Evolutionary conservation across 2,329 filamentous ascomycete genomes (phyloP).

Genomic region (Huntiella savannae): DNA sequence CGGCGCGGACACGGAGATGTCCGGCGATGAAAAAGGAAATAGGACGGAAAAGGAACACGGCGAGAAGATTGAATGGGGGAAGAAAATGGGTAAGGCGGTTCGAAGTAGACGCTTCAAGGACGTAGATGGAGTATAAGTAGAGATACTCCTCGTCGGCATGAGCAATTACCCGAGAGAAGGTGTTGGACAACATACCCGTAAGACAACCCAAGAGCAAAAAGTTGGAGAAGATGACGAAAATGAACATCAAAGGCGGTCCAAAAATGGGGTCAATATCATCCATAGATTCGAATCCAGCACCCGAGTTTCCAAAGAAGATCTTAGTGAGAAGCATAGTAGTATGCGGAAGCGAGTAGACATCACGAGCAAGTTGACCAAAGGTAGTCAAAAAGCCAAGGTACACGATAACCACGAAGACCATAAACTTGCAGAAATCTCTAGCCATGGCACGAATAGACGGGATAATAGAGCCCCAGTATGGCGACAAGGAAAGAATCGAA

Average conservation of each 20-base stretch:
- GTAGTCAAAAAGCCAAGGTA: constrained; percentile 83
- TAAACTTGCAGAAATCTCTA: constrained; percentile 76
- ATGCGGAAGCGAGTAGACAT: constrained; percentile 40
- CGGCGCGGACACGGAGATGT: constrained; percentile 40
- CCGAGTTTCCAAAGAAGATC: constrained; percentile 63
- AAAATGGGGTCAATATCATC: constrained; percentile 38
- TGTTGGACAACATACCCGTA: constrained; percentile 62
- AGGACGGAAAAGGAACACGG: constrained; percentile 52
- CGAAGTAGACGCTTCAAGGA: constrained; percentile 46
- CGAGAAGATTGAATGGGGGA: constrained; percentile 55
- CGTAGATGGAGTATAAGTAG: constrained; percentile 52
- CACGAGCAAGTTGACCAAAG: constrained; percentile 58
- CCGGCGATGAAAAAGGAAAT: constrained; percentile 48
- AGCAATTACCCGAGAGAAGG: constrained; percentile 44
- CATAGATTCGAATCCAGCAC: constrained; percentile 54
- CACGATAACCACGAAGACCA: constrained; percentile 59
- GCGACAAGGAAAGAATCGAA: constrained; percentile 68
- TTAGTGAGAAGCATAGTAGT: constrained; percentile 66
- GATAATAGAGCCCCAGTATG: constrained; percentile 79
- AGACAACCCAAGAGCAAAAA: constrained; percentile 63
- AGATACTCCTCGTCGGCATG: constrained; percentile 58
- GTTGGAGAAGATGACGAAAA: constrained; percentile 60
- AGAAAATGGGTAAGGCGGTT: constrained; percentile 53
- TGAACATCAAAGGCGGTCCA: constrained; percentile 43
- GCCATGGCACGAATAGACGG: constrained; percentile 89